Conservation (phyloP, 495 filamentous ascomycete genomes). For the Xylaria intraflava region DNA sequence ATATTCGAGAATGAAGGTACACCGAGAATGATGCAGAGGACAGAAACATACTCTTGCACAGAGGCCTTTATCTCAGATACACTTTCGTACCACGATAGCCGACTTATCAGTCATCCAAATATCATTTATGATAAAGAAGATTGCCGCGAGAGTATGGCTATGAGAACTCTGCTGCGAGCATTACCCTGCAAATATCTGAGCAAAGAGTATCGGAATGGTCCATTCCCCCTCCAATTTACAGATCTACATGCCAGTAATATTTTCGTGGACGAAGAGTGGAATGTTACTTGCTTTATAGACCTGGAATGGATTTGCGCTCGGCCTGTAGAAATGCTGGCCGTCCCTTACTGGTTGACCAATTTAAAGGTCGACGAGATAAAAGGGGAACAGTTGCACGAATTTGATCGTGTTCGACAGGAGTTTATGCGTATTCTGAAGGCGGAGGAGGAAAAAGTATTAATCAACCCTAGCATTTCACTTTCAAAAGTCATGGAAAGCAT, state of each 20-base stretch:
- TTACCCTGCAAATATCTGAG: constrained; percentile 21
- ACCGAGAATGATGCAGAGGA: constrained; percentile 21
- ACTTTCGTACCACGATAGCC: constrained; percentile 25
- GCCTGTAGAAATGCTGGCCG: constrained; percentile 20
- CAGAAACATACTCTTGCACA: constrained; percentile 20
- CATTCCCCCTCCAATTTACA: constrained; percentile 19
- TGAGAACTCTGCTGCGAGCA: constrained; percentile 21
- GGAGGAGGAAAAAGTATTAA: constrained; percentile 1
- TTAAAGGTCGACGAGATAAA: constrained; percentile 16
- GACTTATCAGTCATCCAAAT: constrained; percentile 27
- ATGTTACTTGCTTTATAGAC: constrained; percentile 22
- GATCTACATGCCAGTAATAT: constrained; percentile 28
- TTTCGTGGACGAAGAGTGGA: constrained; percentile 31
- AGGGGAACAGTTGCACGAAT: constrained; percentile 5
- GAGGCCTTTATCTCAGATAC: constrained; percentile 27
- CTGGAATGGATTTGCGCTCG: constrained; percentile 25
- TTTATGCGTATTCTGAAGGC: constrained; percentile 17
- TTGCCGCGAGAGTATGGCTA: constrained; percentile 24
- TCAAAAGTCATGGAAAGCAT: constrained; percentile 8
- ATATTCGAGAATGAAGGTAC: constrained; percentile 31
- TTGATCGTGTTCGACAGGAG: constrained; percentile 6
- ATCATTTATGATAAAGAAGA: constrained; percentile 19
- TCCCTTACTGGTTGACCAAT: constrained; percentile 31
- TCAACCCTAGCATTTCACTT: constrained; percentile 1
- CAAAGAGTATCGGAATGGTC: constrained; percentile 14